A percentile compares a stretch with the other conserved stretches of the same genome.
Evolutionary conservation across 2,329 filamentous ascomycete species (phyloP).

Genomic region (Pochonia chlamydosporia): DNA sequence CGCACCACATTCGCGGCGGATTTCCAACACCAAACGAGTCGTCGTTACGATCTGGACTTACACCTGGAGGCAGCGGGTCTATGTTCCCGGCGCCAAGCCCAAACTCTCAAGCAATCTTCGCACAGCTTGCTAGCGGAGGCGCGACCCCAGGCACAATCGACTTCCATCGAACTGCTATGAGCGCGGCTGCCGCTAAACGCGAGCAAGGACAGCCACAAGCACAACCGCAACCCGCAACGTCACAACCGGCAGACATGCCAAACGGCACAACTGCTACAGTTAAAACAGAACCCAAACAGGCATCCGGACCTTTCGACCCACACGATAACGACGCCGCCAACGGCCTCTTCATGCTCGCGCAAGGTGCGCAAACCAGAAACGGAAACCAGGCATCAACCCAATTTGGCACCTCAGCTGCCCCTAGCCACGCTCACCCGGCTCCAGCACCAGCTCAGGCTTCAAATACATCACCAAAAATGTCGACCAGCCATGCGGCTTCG

Average conservation of each 20-base stretch:
- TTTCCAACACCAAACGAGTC: slow-evolving; percentile 97
- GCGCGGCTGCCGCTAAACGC: slow-evolving; percentile 62
- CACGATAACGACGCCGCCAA: slow-evolving; percentile 96
- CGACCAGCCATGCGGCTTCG: slow-evolving; percentile 39
- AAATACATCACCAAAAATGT: slow-evolving; percentile 46
- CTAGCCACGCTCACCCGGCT: slow-evolving; percentile 44
- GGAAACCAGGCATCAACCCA: slow-evolving; percentile 45
- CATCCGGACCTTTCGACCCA: slow-evolving; percentile 68
- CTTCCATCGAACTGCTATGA: slow-evolving; percentile 89
- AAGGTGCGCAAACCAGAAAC: slow-evolving; percentile 61
- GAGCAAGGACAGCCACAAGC: slow-evolving; percentile 35
- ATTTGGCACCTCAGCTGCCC: slow-evolving; percentile 40
- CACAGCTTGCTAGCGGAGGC: slow-evolving; percentile 70
- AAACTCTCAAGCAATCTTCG: slow-evolving; percentile 77
- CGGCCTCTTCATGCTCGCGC: slow-evolving; percentile 84
- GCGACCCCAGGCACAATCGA: slow-evolving; percentile 88
- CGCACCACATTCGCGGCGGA: slow-evolving; percentile 69
- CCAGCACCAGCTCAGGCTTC: slow-evolving; percentile 26
- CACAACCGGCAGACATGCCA: slow-evolving; percentile 49
- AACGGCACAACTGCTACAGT: slow-evolving; percentile 29
- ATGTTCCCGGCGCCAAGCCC: slow-evolving; percentile 95
- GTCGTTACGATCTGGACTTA: slow-evolving; percentile 82
- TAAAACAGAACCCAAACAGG: slow-evolving; percentile 45
- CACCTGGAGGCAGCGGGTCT: slow-evolving; percentile 88
- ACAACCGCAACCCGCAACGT: slow-evolving; percentile 27